phyloP scores from a whole-genome alignment of 2,329 filamentous ascomycete genomes.

The Fusarium staphyleae region DNA sequence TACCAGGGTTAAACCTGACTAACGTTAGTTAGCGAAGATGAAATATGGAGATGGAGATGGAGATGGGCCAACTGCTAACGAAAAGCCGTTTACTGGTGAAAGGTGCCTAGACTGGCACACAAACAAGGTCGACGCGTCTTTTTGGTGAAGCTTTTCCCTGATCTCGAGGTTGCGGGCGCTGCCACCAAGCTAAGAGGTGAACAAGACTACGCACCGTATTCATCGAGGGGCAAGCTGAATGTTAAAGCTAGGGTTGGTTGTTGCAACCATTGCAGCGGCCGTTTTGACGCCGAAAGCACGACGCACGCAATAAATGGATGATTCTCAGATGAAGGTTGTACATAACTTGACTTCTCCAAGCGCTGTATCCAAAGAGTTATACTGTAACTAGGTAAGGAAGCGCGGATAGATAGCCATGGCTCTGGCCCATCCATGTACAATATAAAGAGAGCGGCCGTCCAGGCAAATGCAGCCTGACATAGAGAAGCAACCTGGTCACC shows the following conservation, averaged over 20 bases:
- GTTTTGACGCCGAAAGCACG: neutral
- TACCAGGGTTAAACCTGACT: conserved; percentile 1
- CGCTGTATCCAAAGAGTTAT: no score
- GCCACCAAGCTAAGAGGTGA: conserved; percentile 6
- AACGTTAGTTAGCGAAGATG: neutral
- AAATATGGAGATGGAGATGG: neutral
- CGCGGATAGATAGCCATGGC: no score
- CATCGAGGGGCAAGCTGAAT: neutral
- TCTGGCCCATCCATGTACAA: no score
- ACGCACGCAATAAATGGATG: neutral
- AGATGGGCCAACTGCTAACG: neutral
- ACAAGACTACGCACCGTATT: neutral
- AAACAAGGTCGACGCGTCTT: no score
- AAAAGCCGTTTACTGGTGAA: neutral
- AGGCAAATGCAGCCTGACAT: no score
- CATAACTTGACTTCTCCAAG: no score
- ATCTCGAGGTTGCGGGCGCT: neutral
- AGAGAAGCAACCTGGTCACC: no score
- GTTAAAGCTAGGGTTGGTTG: neutral
- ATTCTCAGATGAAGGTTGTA: neutral
- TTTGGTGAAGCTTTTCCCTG: neutral
- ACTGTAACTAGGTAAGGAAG: no score
- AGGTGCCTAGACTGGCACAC: no score
- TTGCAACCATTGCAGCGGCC: neutral
- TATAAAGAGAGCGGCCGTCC: no score